Percentiles rank a stretch among this genome's conserved stretches.
phyloP scores from a whole-genome alignment of 306 rosid species.

The Abrus pulchellus region DNA sequence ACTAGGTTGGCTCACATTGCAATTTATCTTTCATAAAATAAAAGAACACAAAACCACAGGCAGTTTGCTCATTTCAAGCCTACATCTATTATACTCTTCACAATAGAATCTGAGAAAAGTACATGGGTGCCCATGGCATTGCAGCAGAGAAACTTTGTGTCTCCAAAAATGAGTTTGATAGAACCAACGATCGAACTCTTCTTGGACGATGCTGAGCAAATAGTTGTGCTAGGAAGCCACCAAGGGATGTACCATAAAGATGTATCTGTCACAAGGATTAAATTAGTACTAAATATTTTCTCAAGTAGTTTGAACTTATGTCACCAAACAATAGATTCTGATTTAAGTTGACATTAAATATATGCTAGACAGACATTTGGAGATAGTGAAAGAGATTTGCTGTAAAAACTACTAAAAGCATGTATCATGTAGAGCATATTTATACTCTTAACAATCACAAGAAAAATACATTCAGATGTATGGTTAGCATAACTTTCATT shows the following conservation, averaged over 20 bases:
- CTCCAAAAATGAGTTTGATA: slow-evolving; percentile 91
- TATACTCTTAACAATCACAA: slow-evolving; percentile 9
- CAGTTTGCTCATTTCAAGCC: slow-evolving; percentile 35
- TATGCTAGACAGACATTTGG: slow-evolving; percentile 17
- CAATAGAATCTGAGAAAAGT: slow-evolving; percentile 55
- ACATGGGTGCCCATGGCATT: slow-evolving; percentile 99
- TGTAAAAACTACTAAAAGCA: slow-evolving; percentile 21
- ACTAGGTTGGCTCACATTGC: slow-evolving; percentile 10
- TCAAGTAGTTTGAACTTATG: slow-evolving; percentile 19
- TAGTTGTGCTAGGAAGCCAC: slow-evolving; percentile 97
- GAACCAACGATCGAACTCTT: slow-evolving; percentile 88
- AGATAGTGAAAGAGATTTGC: slow-evolving; percentile 12
- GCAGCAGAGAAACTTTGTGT: slow-evolving; percentile 87
- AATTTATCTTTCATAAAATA: slow-evolving; percentile 31
- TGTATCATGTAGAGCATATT: slow-evolving; percentile 12
- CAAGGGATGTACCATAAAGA: slow-evolving; percentile 97
- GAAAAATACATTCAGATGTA: slow-evolving; percentile 34
- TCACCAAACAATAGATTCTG: slow-evolving; percentile 36
- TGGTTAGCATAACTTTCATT: slow-evolving; percentile 20
- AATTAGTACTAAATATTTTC: slow-evolving; percentile 40
- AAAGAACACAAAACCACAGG: slow-evolving; percentile 14
- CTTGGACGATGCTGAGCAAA: slow-evolving; percentile 98
- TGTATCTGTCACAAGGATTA: slow-evolving; percentile 77
- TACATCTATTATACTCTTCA: slow-evolving; percentile 34
- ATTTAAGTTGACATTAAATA: slow-evolving; percentile 24